Conservation (phyloP, 78 protist genomes). For the Dictyostelium purpureum region DNA sequence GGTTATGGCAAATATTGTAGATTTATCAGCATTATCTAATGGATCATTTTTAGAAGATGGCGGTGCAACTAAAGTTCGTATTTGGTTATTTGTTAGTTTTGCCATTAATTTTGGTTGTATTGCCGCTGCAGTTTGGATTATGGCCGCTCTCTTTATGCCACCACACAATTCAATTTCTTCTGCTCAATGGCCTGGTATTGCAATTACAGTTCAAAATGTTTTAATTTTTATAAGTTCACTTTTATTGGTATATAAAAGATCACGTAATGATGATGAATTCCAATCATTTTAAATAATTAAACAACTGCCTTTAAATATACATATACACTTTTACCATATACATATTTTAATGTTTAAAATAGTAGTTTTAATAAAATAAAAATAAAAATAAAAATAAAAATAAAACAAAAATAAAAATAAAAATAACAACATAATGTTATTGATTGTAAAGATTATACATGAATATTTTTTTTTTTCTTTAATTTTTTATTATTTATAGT, state of each 20-base stretch:
- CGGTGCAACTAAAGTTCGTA: conserved; percentile 1
- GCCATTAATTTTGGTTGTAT: conserved; percentile 75
- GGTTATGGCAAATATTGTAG: conserved; percentile 53
- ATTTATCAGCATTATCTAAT: conserved; percentile 3
- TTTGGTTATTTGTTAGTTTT: conserved; percentile 66
- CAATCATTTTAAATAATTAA: neutral
- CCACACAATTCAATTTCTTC: conserved; percentile 37
- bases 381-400: neutral
- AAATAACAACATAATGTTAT: too few species aligned
- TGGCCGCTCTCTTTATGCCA: conserved; percentile 55
- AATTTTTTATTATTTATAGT: neutral
- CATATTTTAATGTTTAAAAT: too few species aligned
- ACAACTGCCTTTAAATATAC: too few species aligned
- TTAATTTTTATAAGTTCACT: conserved; percentile 63
- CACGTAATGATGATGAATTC: conserved; percentile 21
- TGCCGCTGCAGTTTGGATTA: conserved; percentile 64
- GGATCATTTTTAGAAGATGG: conserved; percentile 16
- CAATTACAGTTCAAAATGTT: conserved; percentile 48
- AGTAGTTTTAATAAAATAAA: neutral
- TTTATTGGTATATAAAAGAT: conserved; percentile 16
- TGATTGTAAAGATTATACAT: neutral
- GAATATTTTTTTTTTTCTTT: neutral
- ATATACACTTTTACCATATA: too few species aligned
- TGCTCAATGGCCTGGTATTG: conserved; percentile 69
- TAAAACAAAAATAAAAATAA: neutral